Evolutionary conservation across 352 stramenopile species (phyloP).

Genomic region (Phytophthora niederhauseri): DNA sequence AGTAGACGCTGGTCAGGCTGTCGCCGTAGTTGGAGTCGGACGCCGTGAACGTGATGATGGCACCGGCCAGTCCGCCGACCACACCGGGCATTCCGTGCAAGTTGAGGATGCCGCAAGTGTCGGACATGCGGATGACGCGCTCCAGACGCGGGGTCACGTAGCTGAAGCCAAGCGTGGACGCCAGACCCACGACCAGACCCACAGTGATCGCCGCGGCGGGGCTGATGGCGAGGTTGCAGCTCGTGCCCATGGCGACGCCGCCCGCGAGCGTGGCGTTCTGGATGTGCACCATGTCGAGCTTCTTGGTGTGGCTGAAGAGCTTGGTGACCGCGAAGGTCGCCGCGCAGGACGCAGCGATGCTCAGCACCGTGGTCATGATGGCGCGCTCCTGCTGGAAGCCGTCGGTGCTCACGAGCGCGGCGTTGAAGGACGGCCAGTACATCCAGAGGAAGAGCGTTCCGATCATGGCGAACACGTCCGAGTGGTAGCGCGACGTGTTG

Average conservation of each 20-base stretch:
- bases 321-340: slow-evolving; percentile 60
- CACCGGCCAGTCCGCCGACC: slow-evolving; percentile 61
- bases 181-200: slow-evolving; percentile 54
- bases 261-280: slow-evolving; percentile 87
- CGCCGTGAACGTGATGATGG: slow-evolving; percentile 54
- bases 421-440: slow-evolving; percentile 90
- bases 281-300: slow-evolving; percentile 87
- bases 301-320: slow-evolving; percentile 53
- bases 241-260: slow-evolving; percentile 79
- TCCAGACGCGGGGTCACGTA: slow-evolving; percentile 55
- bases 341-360: slow-evolving; percentile 64
- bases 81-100: slow-evolving; percentile 82
- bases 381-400: slow-evolving; percentile 73
- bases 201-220: slow-evolving; percentile 58
- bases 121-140: slow-evolving; percentile 44
- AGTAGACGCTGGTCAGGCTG: slow-evolving; percentile 54
- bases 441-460: slow-evolving; percentile 89
- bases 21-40: slow-evolving; percentile 58
- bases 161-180: slow-evolving; percentile 54
- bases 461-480: slow-evolving; percentile 83
- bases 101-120: slow-evolving; percentile 74
- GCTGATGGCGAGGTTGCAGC: slow-evolving; percentile 74
- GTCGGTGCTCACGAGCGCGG: slow-evolving; percentile 56
- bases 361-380: slow-evolving; percentile 81
- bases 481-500: slow-evolving; percentile 73